Evolutionary conservation across 1,284 basidiomycete species (phyloP).

Genomic region (Naganishia sp.): DNA sequence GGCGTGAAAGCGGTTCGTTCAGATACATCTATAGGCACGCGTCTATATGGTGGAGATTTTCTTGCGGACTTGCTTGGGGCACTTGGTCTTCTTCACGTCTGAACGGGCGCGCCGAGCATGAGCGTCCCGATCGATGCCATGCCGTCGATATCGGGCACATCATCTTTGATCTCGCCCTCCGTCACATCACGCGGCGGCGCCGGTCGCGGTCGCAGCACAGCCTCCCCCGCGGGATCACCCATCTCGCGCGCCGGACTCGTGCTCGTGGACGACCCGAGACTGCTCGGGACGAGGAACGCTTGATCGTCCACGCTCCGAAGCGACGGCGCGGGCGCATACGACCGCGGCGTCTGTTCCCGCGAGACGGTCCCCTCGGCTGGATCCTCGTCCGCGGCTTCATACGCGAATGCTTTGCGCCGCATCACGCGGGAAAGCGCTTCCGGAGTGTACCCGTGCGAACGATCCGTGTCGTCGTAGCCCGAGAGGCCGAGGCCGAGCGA

Average conservation of each 20-base stretch:
- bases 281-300: constrained; percentile 23
- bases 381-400: background rate
- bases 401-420: constrained; percentile 4
- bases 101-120: constrained; percentile 15
- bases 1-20: no score
- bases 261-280: background rate
- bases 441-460: background rate
- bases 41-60: no score
- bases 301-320: constrained; percentile 15
- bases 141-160: background rate
- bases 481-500: constrained; percentile 10
- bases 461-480: background rate
- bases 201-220: no score
- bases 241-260: constrained; percentile 8
- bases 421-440: background rate
- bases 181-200: background rate
- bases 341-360: constrained; percentile 1
- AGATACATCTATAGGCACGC: no score
- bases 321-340: constrained; percentile 8
- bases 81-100: background rate
- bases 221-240: background rate
- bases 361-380: background rate
- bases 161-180: background rate
- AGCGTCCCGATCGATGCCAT: constrained; percentile 4
- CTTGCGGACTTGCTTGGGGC: no score